phyloP scores from a whole-genome alignment of 305 asterid species.

The Rubia tinctorum region DNA sequence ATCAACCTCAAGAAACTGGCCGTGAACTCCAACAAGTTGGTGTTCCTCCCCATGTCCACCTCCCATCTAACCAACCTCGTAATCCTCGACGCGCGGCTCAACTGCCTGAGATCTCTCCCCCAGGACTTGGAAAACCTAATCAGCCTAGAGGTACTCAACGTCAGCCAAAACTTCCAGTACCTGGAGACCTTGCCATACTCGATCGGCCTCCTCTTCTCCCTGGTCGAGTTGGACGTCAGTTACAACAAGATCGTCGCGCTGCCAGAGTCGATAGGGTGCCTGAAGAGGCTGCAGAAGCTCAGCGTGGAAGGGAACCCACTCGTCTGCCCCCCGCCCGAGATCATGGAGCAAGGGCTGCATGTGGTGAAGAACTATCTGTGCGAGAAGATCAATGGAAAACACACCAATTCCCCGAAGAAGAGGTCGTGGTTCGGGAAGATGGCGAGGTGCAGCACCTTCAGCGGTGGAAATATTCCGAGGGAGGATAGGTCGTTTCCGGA shows the following conservation, averaged over 20 bases:
- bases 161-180: constrained; percentile 81
- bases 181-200: constrained; percentile 65
- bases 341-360: constrained; percentile 61
- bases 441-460: constrained; percentile 64
- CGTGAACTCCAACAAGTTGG: constrained; percentile 74
- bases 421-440: constrained; percentile 77
- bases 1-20: constrained; percentile 57
- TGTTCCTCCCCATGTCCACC: constrained; percentile 63
- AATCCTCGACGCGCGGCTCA: constrained; percentile 65
- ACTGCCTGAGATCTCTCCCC: constrained; percentile 79
- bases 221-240: constrained; percentile 74
- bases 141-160: constrained; percentile 64
- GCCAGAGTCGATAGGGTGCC: constrained; percentile 79
- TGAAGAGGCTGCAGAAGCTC: constrained; percentile 69
- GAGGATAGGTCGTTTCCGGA: constrained; percentile 33
- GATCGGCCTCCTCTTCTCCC: constrained; percentile 74
- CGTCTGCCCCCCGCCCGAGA: constrained; percentile 58
- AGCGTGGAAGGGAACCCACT: constrained; percentile 74
- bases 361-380: constrained; percentile 58
- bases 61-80: constrained; percentile 74
- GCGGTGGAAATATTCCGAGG: constrained; percentile 31
- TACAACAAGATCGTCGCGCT: constrained; percentile 61
- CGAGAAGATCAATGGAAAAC: constrained; percentile 55
- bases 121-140: constrained; percentile 79
- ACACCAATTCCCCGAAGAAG: constrained; percentile 36